These are phyloP conservation scores for Ensete ventricosum DNA, from an alignment of 176 grass and related monocot genomes.

Conservation along the genomic window DNA sequence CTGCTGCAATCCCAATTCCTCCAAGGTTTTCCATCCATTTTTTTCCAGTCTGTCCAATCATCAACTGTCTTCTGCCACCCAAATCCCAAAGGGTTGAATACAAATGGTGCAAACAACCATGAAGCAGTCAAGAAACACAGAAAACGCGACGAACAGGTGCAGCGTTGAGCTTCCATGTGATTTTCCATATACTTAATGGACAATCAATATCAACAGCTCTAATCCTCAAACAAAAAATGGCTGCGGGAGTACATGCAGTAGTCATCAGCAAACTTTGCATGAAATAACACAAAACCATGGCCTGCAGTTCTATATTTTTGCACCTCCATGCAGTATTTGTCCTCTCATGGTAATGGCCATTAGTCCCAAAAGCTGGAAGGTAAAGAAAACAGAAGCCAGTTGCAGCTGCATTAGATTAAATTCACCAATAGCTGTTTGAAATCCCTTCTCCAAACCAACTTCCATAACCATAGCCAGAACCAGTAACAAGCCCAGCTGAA, in stretches of 20 bases:
- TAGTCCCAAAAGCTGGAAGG: conserved; percentile 93
- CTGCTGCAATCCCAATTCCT: too few species aligned
- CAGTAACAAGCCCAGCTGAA: conserved; percentile 79
- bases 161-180: too few species aligned
- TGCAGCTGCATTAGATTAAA: conserved; percentile 97
- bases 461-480: conserved; percentile 95
- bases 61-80: too few species aligned
- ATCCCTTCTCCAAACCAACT: conserved; percentile 90
- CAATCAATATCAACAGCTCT: conserved; percentile 59
- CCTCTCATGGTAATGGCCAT: conserved; percentile 80
- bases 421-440: conserved; percentile 75
- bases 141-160: too few species aligned
- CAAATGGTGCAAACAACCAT: too few species aligned
- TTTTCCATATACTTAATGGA: too few species aligned
- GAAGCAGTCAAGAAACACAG: too few species aligned
- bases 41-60: too few species aligned
- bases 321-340: conserved; percentile 80
- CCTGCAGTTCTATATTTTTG: conserved; percentile 78
- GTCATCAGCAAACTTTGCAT: conserved; percentile 84
- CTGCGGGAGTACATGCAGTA: conserved; percentile 91
- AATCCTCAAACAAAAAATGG: conserved; percentile 88
- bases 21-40: too few species aligned
- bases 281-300: conserved; percentile 78
- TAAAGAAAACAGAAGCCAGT: conserved; percentile 80
- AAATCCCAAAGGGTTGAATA: too few species aligned